Percentiles rank a stretch among this genome's conserved stretches.
Conservation (phyloP, 169 alveolate species). For the Besnoitia besnoiti region DNA sequence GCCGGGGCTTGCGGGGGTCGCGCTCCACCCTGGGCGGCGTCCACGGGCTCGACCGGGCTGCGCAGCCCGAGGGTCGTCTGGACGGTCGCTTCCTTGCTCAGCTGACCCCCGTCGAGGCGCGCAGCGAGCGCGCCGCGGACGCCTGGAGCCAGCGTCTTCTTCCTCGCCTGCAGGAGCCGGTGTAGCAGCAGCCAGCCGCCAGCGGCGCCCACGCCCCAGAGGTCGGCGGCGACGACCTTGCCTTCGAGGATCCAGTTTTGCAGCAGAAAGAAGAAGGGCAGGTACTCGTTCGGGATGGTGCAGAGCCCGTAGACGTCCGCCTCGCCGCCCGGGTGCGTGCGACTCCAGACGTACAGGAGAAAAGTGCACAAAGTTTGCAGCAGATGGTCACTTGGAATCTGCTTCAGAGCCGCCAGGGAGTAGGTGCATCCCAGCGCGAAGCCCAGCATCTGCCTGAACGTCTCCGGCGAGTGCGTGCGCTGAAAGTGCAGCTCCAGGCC, state of each 20-base stretch:
- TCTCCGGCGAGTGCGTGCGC: neutral
- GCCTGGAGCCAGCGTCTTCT: neutral
- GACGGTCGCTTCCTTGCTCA: too few relatives aligned
- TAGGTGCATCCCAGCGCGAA: conserved; percentile 21
- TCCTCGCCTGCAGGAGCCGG: neutral
- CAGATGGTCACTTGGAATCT: conserved; percentile 28
- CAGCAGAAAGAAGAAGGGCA: conserved; percentile 44
- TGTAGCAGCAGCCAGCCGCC: conserved; percentile 12
- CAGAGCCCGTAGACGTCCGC: conserved; percentile 44
- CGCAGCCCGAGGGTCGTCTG: too few relatives aligned
- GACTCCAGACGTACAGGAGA: conserved; percentile 46
- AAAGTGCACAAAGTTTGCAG: conserved; percentile 19
- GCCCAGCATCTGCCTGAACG: neutral
- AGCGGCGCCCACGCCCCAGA: conserved; percentile 40
- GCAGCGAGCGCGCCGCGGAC: too few relatives aligned
- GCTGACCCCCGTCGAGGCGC: too few relatives aligned
- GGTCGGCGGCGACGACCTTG: neutral
- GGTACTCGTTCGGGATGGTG: conserved; percentile 20
- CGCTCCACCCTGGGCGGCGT: too few relatives aligned
- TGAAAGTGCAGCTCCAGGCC: conserved; percentile 33
- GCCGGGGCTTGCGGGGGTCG: too few relatives aligned
- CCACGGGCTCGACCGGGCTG: too few relatives aligned
- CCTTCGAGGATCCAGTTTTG: conserved; percentile 59
- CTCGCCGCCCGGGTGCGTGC: conserved; percentile 39
- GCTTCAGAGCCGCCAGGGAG: conserved; percentile 27